Percentiles rank a stretch among this genome's conserved stretches.
Conservation (phyloP, 2,329 filamentous ascomycete genomes). For the Cytospora leucostoma region DNA sequence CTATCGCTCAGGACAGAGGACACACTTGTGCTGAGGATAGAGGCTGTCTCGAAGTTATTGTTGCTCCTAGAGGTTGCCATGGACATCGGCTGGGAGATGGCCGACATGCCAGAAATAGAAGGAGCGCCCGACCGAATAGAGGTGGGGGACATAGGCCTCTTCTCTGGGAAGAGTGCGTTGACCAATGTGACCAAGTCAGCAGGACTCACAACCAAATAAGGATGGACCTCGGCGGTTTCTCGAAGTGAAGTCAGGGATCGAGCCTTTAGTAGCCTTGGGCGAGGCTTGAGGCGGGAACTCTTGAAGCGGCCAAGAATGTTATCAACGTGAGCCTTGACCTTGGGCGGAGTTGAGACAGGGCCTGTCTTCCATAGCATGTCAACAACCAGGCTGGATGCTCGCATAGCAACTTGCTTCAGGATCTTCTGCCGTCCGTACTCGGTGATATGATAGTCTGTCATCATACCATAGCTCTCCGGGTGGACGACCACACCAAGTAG, state of each 20-base stretch:
- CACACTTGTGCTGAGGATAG: slow-evolving; percentile 70
- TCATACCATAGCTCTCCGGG: slow-evolving; percentile 77
- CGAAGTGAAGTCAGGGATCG: slow-evolving; percentile 71
- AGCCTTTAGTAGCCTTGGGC: slow-evolving; percentile 66
- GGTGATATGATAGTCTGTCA: slow-evolving; percentile 89
- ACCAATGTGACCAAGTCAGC: slow-evolving; percentile 79
- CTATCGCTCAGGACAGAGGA: slow-evolving; percentile 73
- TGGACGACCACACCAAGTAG: slow-evolving; percentile 81
- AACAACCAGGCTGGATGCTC: slow-evolving; percentile 76
- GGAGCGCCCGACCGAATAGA: slow-evolving; percentile 67
- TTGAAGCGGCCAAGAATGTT: slow-evolving; percentile 68
- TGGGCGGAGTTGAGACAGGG: slow-evolving; percentile 61
- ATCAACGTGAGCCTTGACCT: slow-evolving; percentile 69
- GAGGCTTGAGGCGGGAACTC: slow-evolving; percentile 49
- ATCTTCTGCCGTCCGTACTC: slow-evolving; percentile 86
- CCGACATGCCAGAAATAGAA: slow-evolving; percentile 68
- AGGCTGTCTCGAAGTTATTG: slow-evolving; percentile 60
- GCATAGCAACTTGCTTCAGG: slow-evolving; percentile 75
- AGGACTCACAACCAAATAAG: slow-evolving; percentile 77
- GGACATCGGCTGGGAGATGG: slow-evolving; percentile 67
- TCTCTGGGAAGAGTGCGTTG: slow-evolving; percentile 80
- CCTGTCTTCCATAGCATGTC: slow-evolving; percentile 73
- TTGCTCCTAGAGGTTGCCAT: slow-evolving; percentile 58
- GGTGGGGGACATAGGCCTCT: slow-evolving; percentile 64
- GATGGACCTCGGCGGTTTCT: slow-evolving; percentile 77